phyloP scores from a whole-genome alignment of 202 grass and related monocot genomes.

The Setaria viridis region DNA sequence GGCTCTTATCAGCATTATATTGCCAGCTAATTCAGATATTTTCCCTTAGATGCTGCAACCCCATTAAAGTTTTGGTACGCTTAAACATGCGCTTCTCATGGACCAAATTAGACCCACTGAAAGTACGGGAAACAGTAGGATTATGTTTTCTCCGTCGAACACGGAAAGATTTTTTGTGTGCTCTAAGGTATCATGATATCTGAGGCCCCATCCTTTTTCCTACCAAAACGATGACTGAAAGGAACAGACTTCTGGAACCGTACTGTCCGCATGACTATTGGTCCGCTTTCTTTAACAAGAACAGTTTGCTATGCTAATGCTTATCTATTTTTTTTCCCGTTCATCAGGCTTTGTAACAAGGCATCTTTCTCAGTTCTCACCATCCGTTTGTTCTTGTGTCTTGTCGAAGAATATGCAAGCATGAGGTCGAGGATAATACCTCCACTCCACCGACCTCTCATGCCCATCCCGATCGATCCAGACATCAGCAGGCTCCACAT shows the following conservation, averaged over 20 bases:
- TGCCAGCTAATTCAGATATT: slow-evolving; percentile 8
- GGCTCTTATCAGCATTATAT: neutral
- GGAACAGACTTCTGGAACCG: slow-evolving; percentile 16
- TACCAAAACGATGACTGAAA: slow-evolving; percentile 3
- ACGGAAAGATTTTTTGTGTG: neutral
- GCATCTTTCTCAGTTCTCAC: neutral
- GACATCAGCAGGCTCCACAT: neutral
- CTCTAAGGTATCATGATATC: neutral
- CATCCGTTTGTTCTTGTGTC: neutral
- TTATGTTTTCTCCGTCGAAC: neutral
- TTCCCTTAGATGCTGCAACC: neutral
- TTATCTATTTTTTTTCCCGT: neutral
- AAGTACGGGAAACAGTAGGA: neutral
- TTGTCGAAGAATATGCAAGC: neutral
- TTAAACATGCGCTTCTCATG: too few relatives aligned
- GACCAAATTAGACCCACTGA: neutral
- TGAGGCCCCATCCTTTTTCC: neutral
- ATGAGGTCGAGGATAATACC: neutral
- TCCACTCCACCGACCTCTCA: neutral
- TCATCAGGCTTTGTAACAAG: neutral
- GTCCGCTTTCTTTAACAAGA: neutral
- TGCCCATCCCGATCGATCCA: slow-evolving; percentile 13
- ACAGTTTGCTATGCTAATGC: neutral
- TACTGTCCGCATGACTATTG: neutral
- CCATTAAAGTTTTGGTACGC: neutral